Evolutionary conservation across 2,329 filamentous ascomycete species (phyloP), one percentile per base, ranked within the genome.

Genomic region (Sporothrix pseudoabietina): DNA sequence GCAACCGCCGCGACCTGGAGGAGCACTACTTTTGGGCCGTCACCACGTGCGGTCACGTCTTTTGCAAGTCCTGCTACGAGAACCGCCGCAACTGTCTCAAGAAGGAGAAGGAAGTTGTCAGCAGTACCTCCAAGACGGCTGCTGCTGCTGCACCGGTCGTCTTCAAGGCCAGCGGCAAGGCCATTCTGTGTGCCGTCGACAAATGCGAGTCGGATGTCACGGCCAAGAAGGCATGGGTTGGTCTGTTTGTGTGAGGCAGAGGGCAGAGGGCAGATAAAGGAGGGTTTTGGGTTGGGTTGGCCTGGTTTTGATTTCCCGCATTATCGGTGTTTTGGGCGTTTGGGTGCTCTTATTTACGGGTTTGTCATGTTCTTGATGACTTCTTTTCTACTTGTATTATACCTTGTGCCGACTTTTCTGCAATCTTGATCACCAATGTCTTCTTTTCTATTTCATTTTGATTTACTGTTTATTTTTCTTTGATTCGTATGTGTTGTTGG

Each of bases 11-110:
- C 78, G 83, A 85, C 26, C 82, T 84, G 7, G 87, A 85, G 30
- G 94, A 97, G 81, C 90, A 93, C 79, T 92, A 97, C 78, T 95
- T 98, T 75, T 98, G 94, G 94, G 91, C 96, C 0, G 87, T 96
- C 49, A 97, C 94, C 82, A 87, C 87, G 70, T 99, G 96, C 80
- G 96, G 96, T 76, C 96, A 99, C 83, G 89, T 91, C 16, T 91
- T 89, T 78, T 91, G 89, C 80, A 86, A 85, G 73, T 82, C 83
- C 9, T 91, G 89, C 80, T 91, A 85, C 76, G 88, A 90, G 72
- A 84, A 86, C 75, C 86, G 89, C 65, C 84, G 88, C 70, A 84
- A 80, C 35, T 82, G 83, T 3, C 80, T 80, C 8, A 83, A 76
- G 54, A 82, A 79, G 69, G 80, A 78, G 22, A 59, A 35, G 55